Evolutionary conservation across 2,329 filamentous ascomycete species (phyloP).

Genomic region (Penicillium glabrum): DNA sequence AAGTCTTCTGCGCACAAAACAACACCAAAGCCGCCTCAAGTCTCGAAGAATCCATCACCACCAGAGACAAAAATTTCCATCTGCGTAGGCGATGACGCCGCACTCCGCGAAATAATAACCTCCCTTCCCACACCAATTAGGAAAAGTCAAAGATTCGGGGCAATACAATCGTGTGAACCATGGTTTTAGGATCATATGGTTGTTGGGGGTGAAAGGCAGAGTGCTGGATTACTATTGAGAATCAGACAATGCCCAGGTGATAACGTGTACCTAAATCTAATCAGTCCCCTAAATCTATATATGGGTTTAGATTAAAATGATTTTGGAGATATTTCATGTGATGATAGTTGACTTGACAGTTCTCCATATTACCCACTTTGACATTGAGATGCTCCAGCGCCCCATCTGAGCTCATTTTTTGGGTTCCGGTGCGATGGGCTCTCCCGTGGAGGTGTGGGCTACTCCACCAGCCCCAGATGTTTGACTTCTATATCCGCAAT

Average conservation of each 20-base stretch:
- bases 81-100: neutral
- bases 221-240: constrained; percentile 69
- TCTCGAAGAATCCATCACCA: neutral
- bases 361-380: neutral
- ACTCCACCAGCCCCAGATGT: constrained; percentile 20
- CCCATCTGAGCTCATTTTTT: constrained; percentile 14
- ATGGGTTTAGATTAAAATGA: too few relatives aligned
- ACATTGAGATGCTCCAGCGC: constrained; percentile 7
- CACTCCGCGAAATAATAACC: neutral
- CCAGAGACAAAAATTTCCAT: neutral
- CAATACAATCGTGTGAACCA: neutral
- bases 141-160: neutral
- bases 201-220: constrained; percentile 64
- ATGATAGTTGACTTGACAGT: neutral
- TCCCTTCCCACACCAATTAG: neutral
- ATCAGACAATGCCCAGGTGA: neutral
- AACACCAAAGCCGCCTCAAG: neutral
- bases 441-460: constrained; percentile 11
- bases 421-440: constrained; percentile 10
- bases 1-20: neutral
- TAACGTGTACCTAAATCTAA: too few relatives aligned
- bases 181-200: constrained; percentile 2
- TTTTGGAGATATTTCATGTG: neutral
- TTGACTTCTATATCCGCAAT: constrained; percentile 1
- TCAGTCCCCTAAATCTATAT: too few relatives aligned